Evolutionary conservation across 495 filamentous ascomycete species (phyloP).

Genomic region (Immersiella caudata): DNA sequence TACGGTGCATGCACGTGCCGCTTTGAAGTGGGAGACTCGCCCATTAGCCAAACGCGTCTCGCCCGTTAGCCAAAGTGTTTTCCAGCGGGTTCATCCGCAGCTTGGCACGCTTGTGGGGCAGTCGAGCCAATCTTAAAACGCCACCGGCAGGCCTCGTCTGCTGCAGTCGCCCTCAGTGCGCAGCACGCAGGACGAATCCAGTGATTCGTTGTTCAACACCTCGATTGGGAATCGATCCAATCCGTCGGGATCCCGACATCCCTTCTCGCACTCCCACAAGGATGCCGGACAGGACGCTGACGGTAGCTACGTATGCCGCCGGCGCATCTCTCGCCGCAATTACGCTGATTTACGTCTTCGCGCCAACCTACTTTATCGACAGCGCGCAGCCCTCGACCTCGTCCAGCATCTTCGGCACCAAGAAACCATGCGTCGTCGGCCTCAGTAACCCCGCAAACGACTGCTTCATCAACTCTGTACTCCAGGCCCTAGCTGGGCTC

Average conservation of each 20-base stretch:
- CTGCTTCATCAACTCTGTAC: constrained; percentile 98
- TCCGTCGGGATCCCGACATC: neutral
- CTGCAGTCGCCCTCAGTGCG: neutral
- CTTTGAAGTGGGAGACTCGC: too few species aligned
- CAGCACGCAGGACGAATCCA: neutral
- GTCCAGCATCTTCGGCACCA: constrained; percentile 47
- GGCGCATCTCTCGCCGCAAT: constrained; percentile 96
- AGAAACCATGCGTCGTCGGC: constrained; percentile 89
- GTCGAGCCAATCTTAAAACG: neutral
- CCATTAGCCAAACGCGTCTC: too few species aligned
- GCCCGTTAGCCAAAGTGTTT: too few species aligned
- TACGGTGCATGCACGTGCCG: too few species aligned
- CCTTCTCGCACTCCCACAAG: constrained; percentile 6
- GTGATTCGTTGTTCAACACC: neutral
- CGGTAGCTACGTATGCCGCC: constrained; percentile 89
- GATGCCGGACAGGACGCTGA: constrained; percentile 87
- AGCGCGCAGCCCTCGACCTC: constrained; percentile 56
- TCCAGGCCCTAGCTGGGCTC: constrained; percentile 94
- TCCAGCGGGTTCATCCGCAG: neutral
- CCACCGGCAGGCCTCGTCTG: neutral
- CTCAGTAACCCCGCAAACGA: constrained; percentile 93
- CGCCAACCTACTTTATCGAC: constrained; percentile 92
- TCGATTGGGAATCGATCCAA: constrained; percentile 2
- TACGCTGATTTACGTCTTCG: constrained; percentile 95
- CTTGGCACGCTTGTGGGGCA: neutral